Evolutionary conservation across 352 stramenopile genomes (phyloP), one percentile per base, ranked within the genome.

Genomic region (Aphanomyces astaci): DNA sequence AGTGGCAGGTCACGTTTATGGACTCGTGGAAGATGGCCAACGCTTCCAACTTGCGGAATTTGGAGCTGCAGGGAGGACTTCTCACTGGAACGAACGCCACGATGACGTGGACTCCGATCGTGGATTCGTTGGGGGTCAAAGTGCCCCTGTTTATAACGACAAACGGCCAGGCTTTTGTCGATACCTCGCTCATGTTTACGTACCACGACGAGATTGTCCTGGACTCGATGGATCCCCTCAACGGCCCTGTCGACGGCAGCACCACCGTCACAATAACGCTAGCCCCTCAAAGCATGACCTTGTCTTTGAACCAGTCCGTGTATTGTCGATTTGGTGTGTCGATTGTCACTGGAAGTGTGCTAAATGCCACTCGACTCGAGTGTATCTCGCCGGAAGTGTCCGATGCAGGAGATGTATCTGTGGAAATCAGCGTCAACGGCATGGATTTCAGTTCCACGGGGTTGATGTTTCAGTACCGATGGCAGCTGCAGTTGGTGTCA

Each of bases 371-470:
- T 9, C 28, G 19, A 51, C 1, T 68, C 2, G 30, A 59, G 31
- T 68, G 62, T 52, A 45, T n/a, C 25, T 45, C 28, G 3, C 62
- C 62, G 4, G 17, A 3, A 11, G 5, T 3, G 2, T 19, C 24
- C 4, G 13, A 17, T 1, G 17, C 24, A n/a, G 62, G 43, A 4
- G 22, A 19, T 45, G 62, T 84, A 55, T 49, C 59, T 13, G 25
- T 92, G 4, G 71, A 75, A 2, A 72, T 84, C 25, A 78, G 78
- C 15, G 63, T 76, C 2, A 88, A 88, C 66, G 71, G 71, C 2
- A 31, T 79, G 0, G 77, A 90, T 39, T 89, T 88, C 63, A 81
- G 85, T 28, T 62, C 78, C 0, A 76, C 74, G 32, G 79, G 63
- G 9, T 67, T 72, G 2, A 66, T 74, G 15, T 90, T 88, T 71